A percentile compares a stretch with the other conserved stretches of the same genome.
Evolutionary conservation across 2,329 filamentous ascomycete species (phyloP).

Genomic region (Diatrype stigma): DNA sequence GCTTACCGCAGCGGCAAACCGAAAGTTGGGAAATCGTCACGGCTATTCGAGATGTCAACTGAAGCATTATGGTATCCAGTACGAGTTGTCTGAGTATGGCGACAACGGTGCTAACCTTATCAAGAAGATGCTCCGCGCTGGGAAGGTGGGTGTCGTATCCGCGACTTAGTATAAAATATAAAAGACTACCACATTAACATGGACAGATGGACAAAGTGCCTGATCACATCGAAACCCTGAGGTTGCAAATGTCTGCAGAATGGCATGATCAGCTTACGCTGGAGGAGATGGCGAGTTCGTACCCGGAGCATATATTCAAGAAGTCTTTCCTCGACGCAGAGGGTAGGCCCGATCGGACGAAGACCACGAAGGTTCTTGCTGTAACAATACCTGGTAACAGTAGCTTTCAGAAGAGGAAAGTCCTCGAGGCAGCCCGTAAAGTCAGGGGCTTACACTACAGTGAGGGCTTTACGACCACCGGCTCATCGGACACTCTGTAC

Average conservation of each 20-base stretch:
- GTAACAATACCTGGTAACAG: slow-evolving; percentile 5
- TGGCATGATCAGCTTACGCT: slow-evolving; percentile 11
- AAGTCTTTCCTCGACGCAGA: slow-evolving; percentile 11
- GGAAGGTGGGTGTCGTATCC: slow-evolving; percentile 4
- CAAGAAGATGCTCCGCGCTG: slow-evolving; percentile 6
- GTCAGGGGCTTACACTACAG: slow-evolving; percentile 9
- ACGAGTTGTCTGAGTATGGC: slow-evolving; percentile 4
- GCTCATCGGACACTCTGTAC: slow-evolving; percentile 5
- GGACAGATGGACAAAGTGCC: slow-evolving; percentile 12
- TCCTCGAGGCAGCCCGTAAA: slow-evolving; percentile 1
- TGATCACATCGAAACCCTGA: slow-evolving; percentile 8
- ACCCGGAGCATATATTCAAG: slow-evolving; percentile 8
- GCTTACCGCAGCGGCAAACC: slow-evolving; percentile 5
- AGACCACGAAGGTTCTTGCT: slow-evolving; percentile 9
- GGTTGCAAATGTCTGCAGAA: slow-evolving; percentile 8
- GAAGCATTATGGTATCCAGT: slow-evolving; percentile 12
- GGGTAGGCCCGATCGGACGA: slow-evolving; percentile 9
- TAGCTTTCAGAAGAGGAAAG: neutral
- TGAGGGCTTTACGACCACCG: neutral
- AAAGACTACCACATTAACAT: neutral
- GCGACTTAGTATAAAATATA: neutral
- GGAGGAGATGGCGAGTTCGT: slow-evolving; percentile 1
- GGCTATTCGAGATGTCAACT: slow-evolving; percentile 10
- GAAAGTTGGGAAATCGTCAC: neutral
- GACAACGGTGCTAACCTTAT: slow-evolving; percentile 12